Percentiles rank a stretch among this genome's conserved stretches.
Evolutionary conservation across 1,284 basidiomycete species (phyloP).

Genomic region (Phylloporus sp.): DNA sequence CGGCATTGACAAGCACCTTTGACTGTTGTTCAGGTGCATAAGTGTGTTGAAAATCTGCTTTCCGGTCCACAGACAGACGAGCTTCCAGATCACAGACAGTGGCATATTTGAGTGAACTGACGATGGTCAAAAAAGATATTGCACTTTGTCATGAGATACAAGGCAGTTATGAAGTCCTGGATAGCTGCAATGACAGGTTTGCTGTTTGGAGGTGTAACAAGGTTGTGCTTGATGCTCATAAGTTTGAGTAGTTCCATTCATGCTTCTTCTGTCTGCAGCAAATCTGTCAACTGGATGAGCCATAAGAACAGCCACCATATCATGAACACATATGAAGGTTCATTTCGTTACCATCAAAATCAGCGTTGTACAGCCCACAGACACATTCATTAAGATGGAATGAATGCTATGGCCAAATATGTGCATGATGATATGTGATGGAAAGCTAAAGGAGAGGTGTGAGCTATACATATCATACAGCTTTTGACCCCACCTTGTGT

Average conservation of each 20-base stretch:
- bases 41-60: constrained; percentile 98
- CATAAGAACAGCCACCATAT: neutral
- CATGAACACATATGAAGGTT: constrained; percentile 79
- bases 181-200: constrained; percentile 99
- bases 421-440: constrained; percentile 96
- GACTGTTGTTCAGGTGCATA: constrained; percentile 93
- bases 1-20: constrained; percentile 91
- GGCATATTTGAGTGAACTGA: constrained; percentile 96
- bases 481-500: constrained; percentile 71
- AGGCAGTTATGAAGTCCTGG: constrained; percentile 98
- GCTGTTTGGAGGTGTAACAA: constrained; percentile 96
- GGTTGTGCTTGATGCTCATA: constrained; percentile 97
- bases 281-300: constrained; percentile 58
- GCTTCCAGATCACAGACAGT: constrained; percentile 94
- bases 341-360: constrained; percentile 99
- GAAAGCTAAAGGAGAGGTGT: constrained; percentile 67
- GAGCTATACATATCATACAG: constrained; percentile 3
- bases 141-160: constrained; percentile 91
- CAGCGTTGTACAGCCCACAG: constrained; percentile 99
- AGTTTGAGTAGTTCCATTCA: constrained; percentile 96
- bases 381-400: constrained; percentile 99
- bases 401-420: constrained; percentile 96
- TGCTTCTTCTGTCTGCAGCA: constrained; percentile 99
- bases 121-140: constrained; percentile 95
- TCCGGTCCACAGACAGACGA: constrained; percentile 94